These are phyloP conservation scores for Mycena floridula DNA, from an alignment of 768 basidiomycete genomes.

Conservation along the genomic window DNA sequence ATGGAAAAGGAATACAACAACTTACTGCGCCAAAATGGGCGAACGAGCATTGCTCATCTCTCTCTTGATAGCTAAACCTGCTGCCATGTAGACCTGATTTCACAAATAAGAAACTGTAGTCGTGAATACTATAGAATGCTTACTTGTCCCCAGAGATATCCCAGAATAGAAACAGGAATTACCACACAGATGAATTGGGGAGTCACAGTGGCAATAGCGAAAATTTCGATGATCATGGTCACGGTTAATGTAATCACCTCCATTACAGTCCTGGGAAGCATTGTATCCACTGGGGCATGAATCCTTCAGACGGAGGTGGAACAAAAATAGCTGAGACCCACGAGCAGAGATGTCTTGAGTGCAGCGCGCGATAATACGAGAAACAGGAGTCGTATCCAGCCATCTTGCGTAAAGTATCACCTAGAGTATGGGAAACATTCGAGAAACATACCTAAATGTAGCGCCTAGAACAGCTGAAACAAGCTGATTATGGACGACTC, in stretches of 20 bases:
- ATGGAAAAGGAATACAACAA: constrained; percentile 1
- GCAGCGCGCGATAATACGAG: constrained; percentile 39
- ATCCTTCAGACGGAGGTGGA: constrained; percentile 9
- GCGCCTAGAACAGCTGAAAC: constrained; percentile 35
- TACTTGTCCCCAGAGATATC: constrained; percentile 34
- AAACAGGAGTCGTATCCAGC: constrained; percentile 14
- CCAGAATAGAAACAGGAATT: constrained; percentile 33
- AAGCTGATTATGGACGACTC: constrained; percentile 26
- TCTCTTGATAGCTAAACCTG: constrained; percentile 42
- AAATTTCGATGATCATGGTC: constrained; percentile 34
- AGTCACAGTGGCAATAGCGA: constrained; percentile 35
- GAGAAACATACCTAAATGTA: constrained; percentile 24
- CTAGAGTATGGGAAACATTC: neutral
- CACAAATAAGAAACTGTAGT: neutral
- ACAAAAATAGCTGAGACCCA: constrained; percentile 34
- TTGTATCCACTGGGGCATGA: constrained; percentile 13
- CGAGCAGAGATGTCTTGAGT: constrained; percentile 38
- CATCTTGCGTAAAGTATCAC: constrained; percentile 42
- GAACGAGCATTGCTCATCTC: constrained; percentile 39
- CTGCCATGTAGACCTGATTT: constrained; percentile 34
- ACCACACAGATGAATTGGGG: constrained; percentile 44
- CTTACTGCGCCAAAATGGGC: constrained; percentile 21
- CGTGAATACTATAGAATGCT: neutral
- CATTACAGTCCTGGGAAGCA: constrained; percentile 18
- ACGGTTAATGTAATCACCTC: constrained; percentile 22